These are phyloP conservation scores for Neofusicoccum sp. DNA, from an alignment of 2,329 filamentous ascomycete species.

Conservation along the genomic window DNA sequence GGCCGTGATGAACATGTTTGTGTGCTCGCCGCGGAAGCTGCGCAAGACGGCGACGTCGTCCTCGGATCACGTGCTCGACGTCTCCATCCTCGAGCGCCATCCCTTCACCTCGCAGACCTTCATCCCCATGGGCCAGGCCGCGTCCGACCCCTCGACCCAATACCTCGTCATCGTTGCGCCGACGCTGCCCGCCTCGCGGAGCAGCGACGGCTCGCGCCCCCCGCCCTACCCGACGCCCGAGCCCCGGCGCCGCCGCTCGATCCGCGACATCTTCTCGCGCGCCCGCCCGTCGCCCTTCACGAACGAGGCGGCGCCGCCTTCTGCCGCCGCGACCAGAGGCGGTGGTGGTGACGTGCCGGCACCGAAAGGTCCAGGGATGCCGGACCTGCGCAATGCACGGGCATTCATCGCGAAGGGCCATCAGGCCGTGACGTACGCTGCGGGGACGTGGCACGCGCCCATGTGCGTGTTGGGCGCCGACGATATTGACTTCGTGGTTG, in stretches of 20 bases:
- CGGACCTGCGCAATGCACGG: slow-evolving; percentile 66
- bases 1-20: slow-evolving; percentile 83
- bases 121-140: slow-evolving; percentile 65
- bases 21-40: slow-evolving; percentile 68
- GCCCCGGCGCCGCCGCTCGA: slow-evolving; percentile 26
- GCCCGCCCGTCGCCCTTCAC: slow-evolving; percentile 49
- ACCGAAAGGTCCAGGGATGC: slow-evolving; percentile 57
- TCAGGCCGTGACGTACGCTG: slow-evolving; percentile 88
- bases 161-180: slow-evolving; percentile 92
- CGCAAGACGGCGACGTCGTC: slow-evolving; percentile 26
- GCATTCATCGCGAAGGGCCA: slow-evolving; percentile 76
- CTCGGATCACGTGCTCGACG: slow-evolving; percentile 53
- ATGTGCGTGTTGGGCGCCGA: slow-evolving; percentile 80
- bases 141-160: slow-evolving; percentile 45
- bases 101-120: slow-evolving; percentile 95
- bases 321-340: slow-evolving; percentile 26
- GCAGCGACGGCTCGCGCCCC: slow-evolving; percentile 27
- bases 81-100: slow-evolving; percentile 81
- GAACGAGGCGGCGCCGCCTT: slow-evolving; percentile 46
- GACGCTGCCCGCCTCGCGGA: slow-evolving; percentile 51
- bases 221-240: slow-evolving; percentile 45
- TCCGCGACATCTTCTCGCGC: slow-evolving; percentile 42
- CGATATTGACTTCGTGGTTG: slow-evolving; percentile 80
- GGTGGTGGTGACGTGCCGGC: not conserved
- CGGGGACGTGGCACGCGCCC: slow-evolving; percentile 93